Percentiles rank a stretch among this genome's conserved stretches.
These are phyloP conservation scores for Tetrahymena borealis DNA, from an alignment of 73 alveolate species.

Conservation along the genomic window DNA sequence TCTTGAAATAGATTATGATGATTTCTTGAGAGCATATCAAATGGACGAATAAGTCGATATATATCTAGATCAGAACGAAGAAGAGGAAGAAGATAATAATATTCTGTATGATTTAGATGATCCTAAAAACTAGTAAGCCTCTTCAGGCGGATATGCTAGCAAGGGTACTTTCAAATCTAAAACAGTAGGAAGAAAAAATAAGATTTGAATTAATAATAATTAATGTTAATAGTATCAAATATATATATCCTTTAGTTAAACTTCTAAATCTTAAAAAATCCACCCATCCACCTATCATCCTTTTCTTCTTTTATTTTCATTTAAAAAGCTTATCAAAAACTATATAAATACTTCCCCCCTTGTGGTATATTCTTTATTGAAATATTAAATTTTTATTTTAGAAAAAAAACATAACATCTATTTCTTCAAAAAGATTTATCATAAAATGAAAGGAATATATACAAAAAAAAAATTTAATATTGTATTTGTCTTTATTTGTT, in stretches of 20 bases:
- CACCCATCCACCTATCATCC: too few relatives aligned
- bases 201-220: not conserved
- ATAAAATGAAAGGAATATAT: too few relatives aligned
- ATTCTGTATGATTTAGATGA: constrained; percentile 15
- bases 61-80: constrained; percentile 25
- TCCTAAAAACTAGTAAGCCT: constrained; percentile 3
- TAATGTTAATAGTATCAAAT: not conserved
- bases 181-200: constrained; percentile 19
- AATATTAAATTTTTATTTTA: too few relatives aligned
- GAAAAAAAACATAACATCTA: too few relatives aligned
- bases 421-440: too few relatives aligned
- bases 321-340: too few relatives aligned
- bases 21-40: not conserved
- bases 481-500: too few relatives aligned
- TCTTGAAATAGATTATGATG: constrained; percentile 1
- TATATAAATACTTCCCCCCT: too few relatives aligned
- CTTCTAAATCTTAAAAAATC: too few relatives aligned
- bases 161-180: constrained; percentile 29
- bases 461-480: too few relatives aligned
- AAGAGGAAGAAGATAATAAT: constrained; percentile 33
- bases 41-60: constrained; percentile 16
- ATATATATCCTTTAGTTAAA: not conserved
- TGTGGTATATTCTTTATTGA: too few relatives aligned
- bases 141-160: constrained; percentile 31
- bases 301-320: too few relatives aligned